Conservation (phyloP, 208 protist genomes). For the Lotmaria passim region DNA sequence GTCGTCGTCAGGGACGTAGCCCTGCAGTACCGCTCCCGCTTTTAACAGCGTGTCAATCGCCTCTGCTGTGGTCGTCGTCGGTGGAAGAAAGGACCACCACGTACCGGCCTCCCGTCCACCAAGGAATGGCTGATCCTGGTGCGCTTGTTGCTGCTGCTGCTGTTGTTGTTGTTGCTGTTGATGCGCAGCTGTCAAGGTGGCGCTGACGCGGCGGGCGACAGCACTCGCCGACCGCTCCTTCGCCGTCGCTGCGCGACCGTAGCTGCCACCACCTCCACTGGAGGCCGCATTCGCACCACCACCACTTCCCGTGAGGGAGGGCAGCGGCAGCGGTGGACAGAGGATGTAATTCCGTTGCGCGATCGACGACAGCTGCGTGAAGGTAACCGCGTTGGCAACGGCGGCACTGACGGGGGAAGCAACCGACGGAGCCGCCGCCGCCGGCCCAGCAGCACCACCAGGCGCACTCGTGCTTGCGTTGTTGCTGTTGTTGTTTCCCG, state of each 20-base stretch:
- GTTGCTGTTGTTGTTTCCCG: too few relatives aligned
- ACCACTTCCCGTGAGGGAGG: constrained; percentile 23
- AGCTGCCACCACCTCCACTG: background rate
- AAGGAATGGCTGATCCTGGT: constrained; percentile 19
- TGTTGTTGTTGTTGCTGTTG: background rate
- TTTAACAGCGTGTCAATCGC: constrained; percentile 58
- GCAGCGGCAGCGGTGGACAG: constrained; percentile 40
- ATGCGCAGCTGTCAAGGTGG: background rate
- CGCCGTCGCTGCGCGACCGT: background rate
- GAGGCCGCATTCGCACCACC: background rate
- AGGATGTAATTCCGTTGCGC: constrained; percentile 83
- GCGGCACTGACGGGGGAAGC: background rate
- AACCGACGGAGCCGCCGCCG: too few relatives aligned
- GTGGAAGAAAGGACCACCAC: constrained; percentile 53
- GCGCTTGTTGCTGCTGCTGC: too few relatives aligned
- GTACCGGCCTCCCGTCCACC: constrained; percentile 47
- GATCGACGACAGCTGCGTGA: constrained; percentile 46
- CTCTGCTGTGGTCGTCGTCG: constrained; percentile 37
- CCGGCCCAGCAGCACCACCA: too few relatives aligned
- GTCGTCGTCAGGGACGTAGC: constrained; percentile 56
- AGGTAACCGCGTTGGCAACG: constrained; percentile 25
- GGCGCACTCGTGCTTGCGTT: too few relatives aligned
- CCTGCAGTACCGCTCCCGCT: constrained; percentile 47
- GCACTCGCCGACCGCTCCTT: constrained; percentile 4
- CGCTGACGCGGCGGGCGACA: constrained; percentile 2